These are phyloP conservation scores for Boletus subcaerulescens DNA, from an alignment of 768 basidiomycete species.

Conservation along the genomic window DNA sequence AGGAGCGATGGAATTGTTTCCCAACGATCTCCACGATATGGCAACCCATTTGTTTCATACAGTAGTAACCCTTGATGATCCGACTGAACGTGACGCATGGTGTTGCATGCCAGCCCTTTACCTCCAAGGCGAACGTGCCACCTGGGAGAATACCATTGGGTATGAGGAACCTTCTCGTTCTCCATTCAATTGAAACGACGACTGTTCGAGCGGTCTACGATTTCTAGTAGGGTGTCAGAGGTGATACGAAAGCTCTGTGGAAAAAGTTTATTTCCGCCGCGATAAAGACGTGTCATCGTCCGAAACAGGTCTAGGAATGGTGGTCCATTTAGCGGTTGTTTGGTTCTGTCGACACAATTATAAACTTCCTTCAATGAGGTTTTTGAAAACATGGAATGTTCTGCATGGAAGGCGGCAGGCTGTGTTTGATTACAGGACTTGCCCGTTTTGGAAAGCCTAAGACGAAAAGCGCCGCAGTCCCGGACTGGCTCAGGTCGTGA, in stretches of 20 bases:
- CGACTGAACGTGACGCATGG: not conserved
- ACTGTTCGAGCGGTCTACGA: slow-evolving; percentile 2
- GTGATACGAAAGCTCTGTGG: not conserved
- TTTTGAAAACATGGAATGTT: slow-evolving; percentile 20
- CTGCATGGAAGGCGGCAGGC: slow-evolving; percentile 21
- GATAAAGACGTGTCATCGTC: slow-evolving; percentile 3
- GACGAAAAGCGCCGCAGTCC: not conserved
- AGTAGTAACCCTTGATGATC: slow-evolving; percentile 4
- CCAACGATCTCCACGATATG: slow-evolving; percentile 11
- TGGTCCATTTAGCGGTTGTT: slow-evolving; percentile 10
- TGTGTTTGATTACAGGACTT: slow-evolving; percentile 18
- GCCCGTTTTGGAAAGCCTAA: slow-evolving; percentile 10
- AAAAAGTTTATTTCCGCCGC: slow-evolving; percentile 11
- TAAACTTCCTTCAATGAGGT: slow-evolving; percentile 2
- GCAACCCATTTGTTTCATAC: not conserved
- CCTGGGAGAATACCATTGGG: not conserved
- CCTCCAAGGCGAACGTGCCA: slow-evolving; percentile 4
- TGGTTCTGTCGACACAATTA: slow-evolving; percentile 24
- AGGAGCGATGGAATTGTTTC: not conserved
- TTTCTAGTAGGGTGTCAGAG: not conserved
- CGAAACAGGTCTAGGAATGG: not conserved
- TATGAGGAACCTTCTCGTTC: not conserved
- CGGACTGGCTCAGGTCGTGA: not conserved
- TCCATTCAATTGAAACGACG: not conserved
- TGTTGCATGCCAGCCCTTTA: slow-evolving; percentile 4